Evolutionary conservation across 345 rosid genomes (phyloP).

Genomic region (Eucalyptus viminalis): DNA sequence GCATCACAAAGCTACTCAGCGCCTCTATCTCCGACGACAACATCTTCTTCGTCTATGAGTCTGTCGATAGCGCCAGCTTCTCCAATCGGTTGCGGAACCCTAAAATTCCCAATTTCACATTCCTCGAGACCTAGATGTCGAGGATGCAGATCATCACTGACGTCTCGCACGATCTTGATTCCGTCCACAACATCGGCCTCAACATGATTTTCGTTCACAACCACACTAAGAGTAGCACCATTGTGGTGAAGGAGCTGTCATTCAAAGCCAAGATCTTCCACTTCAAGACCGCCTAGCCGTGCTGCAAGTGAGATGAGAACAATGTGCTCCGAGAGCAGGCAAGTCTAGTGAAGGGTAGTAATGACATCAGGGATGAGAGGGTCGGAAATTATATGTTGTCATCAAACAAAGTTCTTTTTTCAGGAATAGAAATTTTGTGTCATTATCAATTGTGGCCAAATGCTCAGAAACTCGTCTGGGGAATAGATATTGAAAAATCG

Average conservation of each 20-base stretch:
- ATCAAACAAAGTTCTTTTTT: too few species aligned
- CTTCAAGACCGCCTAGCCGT: slow-evolving; percentile 68
- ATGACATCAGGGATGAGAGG: neutral
- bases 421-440: rapidly evolving
- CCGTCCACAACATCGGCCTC: slow-evolving; percentile 67
- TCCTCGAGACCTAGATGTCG: slow-evolving; percentile 63
- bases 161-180: slow-evolving; percentile 73
- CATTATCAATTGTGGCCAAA: too few species aligned
- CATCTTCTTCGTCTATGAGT: slow-evolving; percentile 64
- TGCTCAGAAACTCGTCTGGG: too few species aligned
- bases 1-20: slow-evolving; percentile 52
- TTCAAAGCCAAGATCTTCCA: slow-evolving; percentile 61
- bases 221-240: slow-evolving; percentile 52
- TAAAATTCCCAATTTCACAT: slow-evolving; percentile 53
- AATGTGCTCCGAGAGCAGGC: neutral
- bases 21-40: slow-evolving; percentile 53
- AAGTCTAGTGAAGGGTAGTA: neutral
- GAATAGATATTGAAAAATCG: too few species aligned
- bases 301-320: slow-evolving; percentile 43
- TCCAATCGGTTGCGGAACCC: slow-evolving; percentile 51
- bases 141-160: slow-evolving; percentile 70
- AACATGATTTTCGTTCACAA: slow-evolving; percentile 55
- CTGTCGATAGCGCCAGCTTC: slow-evolving; percentile 45
- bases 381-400: neutral
- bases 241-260: slow-evolving; percentile 52